Percentiles rank a stretch among this genome's conserved stretches.
phyloP scores from a whole-genome alignment of 2,329 filamentous ascomycete species.

The Cladosporium sp. region DNA sequence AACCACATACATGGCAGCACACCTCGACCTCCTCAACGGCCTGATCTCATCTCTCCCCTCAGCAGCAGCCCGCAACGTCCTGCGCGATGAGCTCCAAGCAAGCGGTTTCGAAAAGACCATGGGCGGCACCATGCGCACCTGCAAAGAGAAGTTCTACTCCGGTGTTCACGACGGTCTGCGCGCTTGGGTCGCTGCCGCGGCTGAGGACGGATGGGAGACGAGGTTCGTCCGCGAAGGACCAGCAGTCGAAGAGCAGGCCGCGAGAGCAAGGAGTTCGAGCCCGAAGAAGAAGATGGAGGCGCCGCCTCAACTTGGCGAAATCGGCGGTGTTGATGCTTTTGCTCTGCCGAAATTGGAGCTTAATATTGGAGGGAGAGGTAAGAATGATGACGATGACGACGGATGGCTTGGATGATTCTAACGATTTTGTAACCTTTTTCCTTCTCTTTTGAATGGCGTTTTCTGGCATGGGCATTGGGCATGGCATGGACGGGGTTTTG shows the following conservation, averaged over 20 bases:
- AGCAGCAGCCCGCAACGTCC: slow-evolving; percentile 67
- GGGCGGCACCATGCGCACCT: slow-evolving; percentile 79
- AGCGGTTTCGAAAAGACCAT: slow-evolving; percentile 92
- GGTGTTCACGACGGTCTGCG: slow-evolving; percentile 85
- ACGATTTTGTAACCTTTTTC: slow-evolving; percentile 6
- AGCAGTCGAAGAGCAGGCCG: slow-evolving; percentile 44
- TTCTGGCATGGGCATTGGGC: background rate
- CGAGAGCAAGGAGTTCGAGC: slow-evolving; percentile 38
- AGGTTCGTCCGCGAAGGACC: slow-evolving; percentile 77
- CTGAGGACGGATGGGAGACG: slow-evolving; percentile 86
- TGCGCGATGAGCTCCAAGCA: slow-evolving; percentile 76
- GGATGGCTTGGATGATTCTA: slow-evolving; percentile 37
- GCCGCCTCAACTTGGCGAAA: slow-evolving; percentile 29
- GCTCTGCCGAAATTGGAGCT: slow-evolving; percentile 31
- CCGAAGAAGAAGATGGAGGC: slow-evolving; percentile 42
- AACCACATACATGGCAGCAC: slow-evolving; percentile 90
- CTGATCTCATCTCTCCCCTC: slow-evolving; percentile 80
- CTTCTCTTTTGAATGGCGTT: background rate
- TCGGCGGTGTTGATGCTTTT: slow-evolving; percentile 22
- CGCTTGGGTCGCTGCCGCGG: slow-evolving; percentile 86
- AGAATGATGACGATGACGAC: slow-evolving; percentile 31
- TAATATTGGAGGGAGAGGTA: slow-evolving; percentile 25
- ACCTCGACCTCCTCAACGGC: slow-evolving; percentile 90
- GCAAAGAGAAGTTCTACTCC: slow-evolving; percentile 97
- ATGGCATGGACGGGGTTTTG: slow-evolving; percentile 13